Conservation (phyloP, 2,329 filamentous ascomycete species). For the Ustilaginoidea virens region DNA sequence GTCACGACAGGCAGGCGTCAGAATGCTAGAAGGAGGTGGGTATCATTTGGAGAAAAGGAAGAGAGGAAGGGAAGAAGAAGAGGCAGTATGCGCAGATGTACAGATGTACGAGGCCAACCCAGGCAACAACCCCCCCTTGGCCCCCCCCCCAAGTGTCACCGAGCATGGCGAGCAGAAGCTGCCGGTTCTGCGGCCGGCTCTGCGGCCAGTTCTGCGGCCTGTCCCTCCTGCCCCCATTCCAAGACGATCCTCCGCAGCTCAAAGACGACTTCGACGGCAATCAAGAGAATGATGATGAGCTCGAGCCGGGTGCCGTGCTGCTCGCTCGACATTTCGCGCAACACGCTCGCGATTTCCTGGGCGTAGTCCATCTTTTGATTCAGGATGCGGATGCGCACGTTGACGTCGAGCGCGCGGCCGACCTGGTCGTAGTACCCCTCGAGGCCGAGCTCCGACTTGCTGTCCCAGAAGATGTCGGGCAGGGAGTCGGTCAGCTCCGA, state of each 20-base stretch:
- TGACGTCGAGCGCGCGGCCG: constrained; percentile 77
- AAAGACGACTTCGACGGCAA: constrained; percentile 82
- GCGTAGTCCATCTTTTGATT: constrained; percentile 99
- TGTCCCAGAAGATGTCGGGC: constrained; percentile 96
- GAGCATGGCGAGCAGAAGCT: constrained; percentile 12
- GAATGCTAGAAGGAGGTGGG: no score
- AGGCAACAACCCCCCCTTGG: no score
- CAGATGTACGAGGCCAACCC: no score
- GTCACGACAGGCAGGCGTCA: no score
- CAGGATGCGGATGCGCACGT: constrained; percentile 74
- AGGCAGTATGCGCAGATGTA: no score
- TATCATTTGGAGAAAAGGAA: no score
- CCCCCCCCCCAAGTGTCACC: no score
- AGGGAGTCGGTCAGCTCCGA: constrained; percentile 90
- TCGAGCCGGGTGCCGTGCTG: constrained; percentile 78
- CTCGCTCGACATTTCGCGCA: constrained; percentile 79
- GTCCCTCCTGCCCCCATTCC: constrained; percentile 33
- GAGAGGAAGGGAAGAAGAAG: no score
- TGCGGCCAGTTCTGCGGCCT: constrained; percentile 6
- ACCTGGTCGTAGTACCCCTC: constrained; percentile 95
- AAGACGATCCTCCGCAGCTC: constrained; percentile 62
- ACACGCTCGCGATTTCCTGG: constrained; percentile 79
- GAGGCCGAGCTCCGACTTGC: constrained; percentile 69
- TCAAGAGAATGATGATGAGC: constrained; percentile 91
- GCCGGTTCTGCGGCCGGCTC: constrained; percentile 4